A percentile compares a stretch with the other conserved stretches of the same genome.
These are phyloP conservation scores for Plasmopara viticola DNA, from an alignment of 352 stramenopile species.

Conservation along the genomic window DNA sequence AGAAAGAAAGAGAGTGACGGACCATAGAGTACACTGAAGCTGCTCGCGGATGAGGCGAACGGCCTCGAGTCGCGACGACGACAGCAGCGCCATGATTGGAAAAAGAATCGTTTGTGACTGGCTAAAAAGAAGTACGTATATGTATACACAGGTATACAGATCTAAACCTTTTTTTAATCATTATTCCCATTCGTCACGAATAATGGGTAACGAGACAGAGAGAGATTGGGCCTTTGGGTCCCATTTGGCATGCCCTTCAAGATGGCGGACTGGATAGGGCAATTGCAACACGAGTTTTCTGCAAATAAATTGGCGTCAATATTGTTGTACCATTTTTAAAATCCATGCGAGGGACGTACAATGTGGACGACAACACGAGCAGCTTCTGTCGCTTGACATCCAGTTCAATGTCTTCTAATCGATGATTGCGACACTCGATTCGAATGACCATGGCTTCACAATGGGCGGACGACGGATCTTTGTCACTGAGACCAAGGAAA, in stretches of 20 bases:
- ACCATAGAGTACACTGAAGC: conserved; percentile 76
- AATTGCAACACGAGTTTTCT: conserved; percentile 68
- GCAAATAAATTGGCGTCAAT: background rate
- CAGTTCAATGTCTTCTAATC: conserved; percentile 66
- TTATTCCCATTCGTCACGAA: conserved; percentile 64
- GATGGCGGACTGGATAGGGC: conserved; percentile 63
- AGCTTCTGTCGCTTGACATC: conserved; percentile 79
- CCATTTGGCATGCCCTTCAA: conserved; percentile 73
- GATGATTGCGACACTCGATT: conserved; percentile 57
- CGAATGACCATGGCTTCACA: conserved; percentile 80
- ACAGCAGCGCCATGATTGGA: conserved; percentile 50
- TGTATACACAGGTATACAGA: too few relatives aligned
- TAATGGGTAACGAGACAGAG: conserved; percentile 61
- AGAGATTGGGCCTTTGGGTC: conserved; percentile 43
- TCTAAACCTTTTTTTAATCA: background rate
- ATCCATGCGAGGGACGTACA: conserved; percentile 27
- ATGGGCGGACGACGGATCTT: conserved; percentile 73
- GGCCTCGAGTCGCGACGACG: conserved; percentile 40
- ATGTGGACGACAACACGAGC: conserved; percentile 46
- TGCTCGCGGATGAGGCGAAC: conserved; percentile 77
- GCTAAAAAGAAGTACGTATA: conserved; percentile 3
- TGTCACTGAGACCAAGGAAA: conserved; percentile 75
- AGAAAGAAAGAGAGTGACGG: conserved; percentile 2
- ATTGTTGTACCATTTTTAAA: background rate
- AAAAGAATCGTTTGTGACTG: conserved; percentile 17